Evolutionary conservation across 2,329 filamentous ascomycete genomes (phyloP).

Genomic region (Ophiostoma tasmaniense): DNA sequence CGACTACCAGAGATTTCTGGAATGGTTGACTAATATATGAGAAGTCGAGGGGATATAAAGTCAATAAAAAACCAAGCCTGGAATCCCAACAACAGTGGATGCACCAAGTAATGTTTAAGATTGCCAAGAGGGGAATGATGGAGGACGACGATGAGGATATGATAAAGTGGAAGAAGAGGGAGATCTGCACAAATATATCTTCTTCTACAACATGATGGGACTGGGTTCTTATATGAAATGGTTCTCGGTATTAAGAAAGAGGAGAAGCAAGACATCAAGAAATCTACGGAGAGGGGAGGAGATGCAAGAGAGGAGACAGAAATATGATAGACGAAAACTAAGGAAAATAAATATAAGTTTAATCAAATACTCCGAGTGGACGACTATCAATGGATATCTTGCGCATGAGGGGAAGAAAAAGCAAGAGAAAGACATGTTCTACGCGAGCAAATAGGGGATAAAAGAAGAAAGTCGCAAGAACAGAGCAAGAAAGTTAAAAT

Average conservation of each 20-base stretch:
- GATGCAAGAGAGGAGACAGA: background rate
- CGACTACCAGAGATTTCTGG: background rate
- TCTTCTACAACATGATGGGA: background rate
- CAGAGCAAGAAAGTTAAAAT: too few species aligned
- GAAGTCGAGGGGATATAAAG: background rate
- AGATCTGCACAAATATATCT: background rate
- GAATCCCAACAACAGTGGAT: background rate
- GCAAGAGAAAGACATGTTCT: background rate
- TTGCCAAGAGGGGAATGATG: slow-evolving; percentile 1
- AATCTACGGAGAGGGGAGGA: background rate
- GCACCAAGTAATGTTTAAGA: slow-evolving; percentile 1
- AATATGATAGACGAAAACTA: background rate
- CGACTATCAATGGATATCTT: background rate
- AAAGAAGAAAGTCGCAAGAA: background rate
- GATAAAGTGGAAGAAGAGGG: background rate
- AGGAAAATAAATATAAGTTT: background rate
- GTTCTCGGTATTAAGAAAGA: background rate
- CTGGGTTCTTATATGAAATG: background rate
- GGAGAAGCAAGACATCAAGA: background rate
- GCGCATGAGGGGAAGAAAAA: background rate
- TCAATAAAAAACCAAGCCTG: background rate
- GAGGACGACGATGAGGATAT: background rate
- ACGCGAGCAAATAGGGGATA: background rate
- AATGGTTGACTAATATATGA: background rate
- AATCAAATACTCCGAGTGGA: background rate